Base-by-base conservation (phyloP, 306 rosid species). In the Canavalia gladiata region DNA sequence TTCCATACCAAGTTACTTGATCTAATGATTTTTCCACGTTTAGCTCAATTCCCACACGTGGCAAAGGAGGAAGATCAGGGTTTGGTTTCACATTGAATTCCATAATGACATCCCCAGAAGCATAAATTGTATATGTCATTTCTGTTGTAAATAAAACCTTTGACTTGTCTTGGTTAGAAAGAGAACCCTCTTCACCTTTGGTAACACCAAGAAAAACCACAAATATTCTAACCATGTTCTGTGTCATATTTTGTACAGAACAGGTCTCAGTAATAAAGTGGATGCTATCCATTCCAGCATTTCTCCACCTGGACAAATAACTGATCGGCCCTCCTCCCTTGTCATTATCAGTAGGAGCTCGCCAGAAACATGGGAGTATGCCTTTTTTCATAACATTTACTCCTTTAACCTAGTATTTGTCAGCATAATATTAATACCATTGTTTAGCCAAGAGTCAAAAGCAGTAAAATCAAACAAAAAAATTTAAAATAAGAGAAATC, bases 341-440 rank as follows among this genome's bases (percentile, higher is more conserved):
- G 81, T 95, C 99, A 30, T 95, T 95, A 74, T 95, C 99, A 0
- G 84, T 95, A 8, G 98, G 90, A 63, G 99, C 99, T 79, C 98
- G 87, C 98, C 97, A 95, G 84, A 95, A 93, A 87, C 94, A 84
- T 80, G 99, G 99, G 13, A 85, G 56, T 81, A 95, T 75, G 45
- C 99, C 98, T 65, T 90, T 90, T 42, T 58, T 86, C 87, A 91
- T 82, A 76, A 95, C 65, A 60, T 87, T 37, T 77, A 91, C 87
- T 88, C 96, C 98, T 87, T 77, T 81, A 54, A 91, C 92, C 98
- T 92, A 76, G 55, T 76, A 85, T 78, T 77, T 42, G 46, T 69
- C 74, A 85, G 65, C 49, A 68, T 65, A 54, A 30, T 50, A 69
- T 78, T 69, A 72, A 77, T 72, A 77, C 28, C 56, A 59, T 13